Conservation (phyloP, 345 rosid species). For the Brassica napus region DNA sequence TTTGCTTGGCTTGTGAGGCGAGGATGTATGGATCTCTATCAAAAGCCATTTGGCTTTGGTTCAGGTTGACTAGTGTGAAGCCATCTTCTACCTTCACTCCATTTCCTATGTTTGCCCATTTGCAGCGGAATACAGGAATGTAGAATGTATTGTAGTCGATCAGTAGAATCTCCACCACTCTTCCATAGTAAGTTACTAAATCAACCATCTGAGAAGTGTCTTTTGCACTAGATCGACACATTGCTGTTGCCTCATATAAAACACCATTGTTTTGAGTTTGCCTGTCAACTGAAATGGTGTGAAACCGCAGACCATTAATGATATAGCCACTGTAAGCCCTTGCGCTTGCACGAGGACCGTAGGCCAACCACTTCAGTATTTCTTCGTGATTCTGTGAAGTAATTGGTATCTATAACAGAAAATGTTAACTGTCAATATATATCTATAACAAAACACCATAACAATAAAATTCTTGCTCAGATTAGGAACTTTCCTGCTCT, state of each 20-base stretch:
- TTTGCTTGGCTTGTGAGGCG: neutral
- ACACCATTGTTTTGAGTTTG: neutral
- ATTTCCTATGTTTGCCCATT: neutral
- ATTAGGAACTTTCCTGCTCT: neutral
- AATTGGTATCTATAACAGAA: neutral
- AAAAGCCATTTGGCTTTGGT: neutral
- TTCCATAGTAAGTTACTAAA: neutral
- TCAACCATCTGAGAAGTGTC: neutral
- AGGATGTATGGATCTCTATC: neutral
- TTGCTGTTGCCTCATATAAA: neutral
- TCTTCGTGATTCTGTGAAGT: neutral
- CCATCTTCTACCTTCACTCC: neutral
- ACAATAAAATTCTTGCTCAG: neutral
- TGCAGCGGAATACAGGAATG: neutral
- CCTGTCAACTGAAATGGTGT: neutral
- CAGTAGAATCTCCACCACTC: neutral
- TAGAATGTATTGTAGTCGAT: neutral
- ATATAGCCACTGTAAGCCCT: neutral
- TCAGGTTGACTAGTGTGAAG: conserved; percentile 3
- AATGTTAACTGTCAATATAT: neutral
- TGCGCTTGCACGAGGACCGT: neutral
- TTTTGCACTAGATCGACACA: neutral
- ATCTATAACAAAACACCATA: neutral
- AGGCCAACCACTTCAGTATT: neutral
- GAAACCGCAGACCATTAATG: neutral